Evolutionary conservation across 768 basidiomycete species (phyloP), one percentile per base, ranked within the genome.

Genomic region (Tylopilus vinaceipallidus): DNA sequence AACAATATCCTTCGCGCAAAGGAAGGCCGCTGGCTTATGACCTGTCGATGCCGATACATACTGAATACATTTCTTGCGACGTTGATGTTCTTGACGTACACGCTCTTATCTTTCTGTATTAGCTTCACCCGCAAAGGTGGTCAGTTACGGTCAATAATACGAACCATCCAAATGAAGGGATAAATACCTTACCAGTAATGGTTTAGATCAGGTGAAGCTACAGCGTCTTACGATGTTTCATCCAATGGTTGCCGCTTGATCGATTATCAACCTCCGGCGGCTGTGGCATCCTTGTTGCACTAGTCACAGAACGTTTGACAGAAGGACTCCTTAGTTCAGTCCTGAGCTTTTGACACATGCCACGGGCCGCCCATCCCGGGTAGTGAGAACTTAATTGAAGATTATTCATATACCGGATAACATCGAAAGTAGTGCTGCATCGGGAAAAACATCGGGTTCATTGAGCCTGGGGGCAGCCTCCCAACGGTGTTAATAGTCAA

Each of bases 11-110:
- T 47, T 42, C 27, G 17, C 30, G 34, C 52, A 47, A 38, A 17
- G 23, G 47, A 49, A 42, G 27, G n/a, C 26, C 17, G 19, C 14
- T 22, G 49, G 22, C 9, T 19, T 24, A 34, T 49, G 42, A 35
- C 40, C 17, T 26, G 35, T 47, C 6, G 23, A 49, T 23, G 35
- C 47, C 6, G 23, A 49, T 23, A 44, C 36, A 14, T 33, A 24
- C 42, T 49, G 14, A 24, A 45, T 47, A 41, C 27, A 37, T 13
- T 11, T 24, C 37, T 22, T 40, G n/a, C 41, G 34, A 39, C 47
- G 2, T 16, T 32, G n/a, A n/a, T n/a, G 34, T 50, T 35, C 49
- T 55, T 58, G 58, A 56, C 54, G 58, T 54, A 60, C 50, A 48
- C 34, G 23, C 17, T 45, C 42, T 41, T 60, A 50, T 44, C 55